These are phyloP conservation scores for Pichia sp. DNA, from an alignment of 1,139 yeast species.

Conservation along the genomic window DNA sequence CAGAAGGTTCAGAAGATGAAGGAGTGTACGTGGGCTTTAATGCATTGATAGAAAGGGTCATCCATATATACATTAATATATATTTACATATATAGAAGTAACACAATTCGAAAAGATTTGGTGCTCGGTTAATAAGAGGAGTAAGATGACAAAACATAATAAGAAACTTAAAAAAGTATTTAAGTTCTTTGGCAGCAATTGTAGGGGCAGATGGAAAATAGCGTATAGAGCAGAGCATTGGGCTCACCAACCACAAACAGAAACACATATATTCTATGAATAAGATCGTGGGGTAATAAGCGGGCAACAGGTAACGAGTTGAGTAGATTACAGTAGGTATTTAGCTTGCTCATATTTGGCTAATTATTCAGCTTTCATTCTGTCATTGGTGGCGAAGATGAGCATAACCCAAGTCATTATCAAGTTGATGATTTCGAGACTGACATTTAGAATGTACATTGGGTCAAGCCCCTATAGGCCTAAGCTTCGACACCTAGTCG, in stretches of 20 bases:
- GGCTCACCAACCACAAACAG: background rate
- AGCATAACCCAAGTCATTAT: slow-evolving; percentile 90
- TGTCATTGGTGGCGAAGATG: slow-evolving; percentile 60
- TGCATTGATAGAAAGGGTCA: too few relatives aligned
- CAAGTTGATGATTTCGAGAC: slow-evolving; percentile 72
- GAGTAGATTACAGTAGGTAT: too few relatives aligned
- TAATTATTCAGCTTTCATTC: slow-evolving; percentile 33
- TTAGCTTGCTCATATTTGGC: too few relatives aligned
- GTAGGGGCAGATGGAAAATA: background rate
- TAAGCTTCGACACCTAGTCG: slow-evolving; percentile 74
- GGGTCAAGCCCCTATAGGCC: slow-evolving; percentile 83
- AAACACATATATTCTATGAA: background rate
- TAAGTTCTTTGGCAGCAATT: too few relatives aligned
- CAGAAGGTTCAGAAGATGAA: slow-evolving; percentile 40
- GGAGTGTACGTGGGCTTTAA: background rate
- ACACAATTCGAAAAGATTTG: background rate
- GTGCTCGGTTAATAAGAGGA: background rate
- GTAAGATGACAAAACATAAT: background rate
- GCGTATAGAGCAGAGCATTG: background rate
- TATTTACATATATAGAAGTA: background rate
- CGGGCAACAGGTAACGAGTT: too few relatives aligned
- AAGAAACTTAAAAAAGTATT: background rate
- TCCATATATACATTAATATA: too few relatives aligned
- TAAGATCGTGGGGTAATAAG: too few relatives aligned
- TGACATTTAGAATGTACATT: slow-evolving; percentile 85